Conservation (phyloP, 192 early-diverging fungal species). For the Phycomyces blakesleeanus region DNA sequence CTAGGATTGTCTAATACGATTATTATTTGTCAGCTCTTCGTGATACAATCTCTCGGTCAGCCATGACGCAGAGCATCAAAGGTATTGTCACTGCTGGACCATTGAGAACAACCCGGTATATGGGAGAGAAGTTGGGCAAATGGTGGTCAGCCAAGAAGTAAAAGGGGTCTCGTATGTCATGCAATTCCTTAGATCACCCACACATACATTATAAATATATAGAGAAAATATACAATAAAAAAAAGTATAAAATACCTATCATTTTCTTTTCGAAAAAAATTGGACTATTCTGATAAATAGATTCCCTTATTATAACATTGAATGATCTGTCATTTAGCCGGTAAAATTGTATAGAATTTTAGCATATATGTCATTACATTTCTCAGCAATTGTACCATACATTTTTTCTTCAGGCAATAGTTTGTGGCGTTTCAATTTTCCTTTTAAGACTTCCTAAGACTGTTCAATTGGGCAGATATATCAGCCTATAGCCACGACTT, state of each 20-base stretch:
- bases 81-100: conserved; percentile 88
- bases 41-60: conserved; percentile 54
- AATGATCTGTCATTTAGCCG: not conserved
- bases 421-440: too few relatives aligned
- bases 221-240: too few relatives aligned
- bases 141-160: conserved; percentile 46
- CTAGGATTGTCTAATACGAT: conserved; percentile 30
- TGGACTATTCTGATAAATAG: too few relatives aligned
- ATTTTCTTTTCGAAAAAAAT: not conserved
- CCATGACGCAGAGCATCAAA: conserved; percentile 87
- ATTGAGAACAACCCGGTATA: conserved; percentile 58
- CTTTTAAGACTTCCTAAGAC: too few relatives aligned
- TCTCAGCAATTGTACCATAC: not conserved
- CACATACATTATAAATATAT: too few relatives aligned
- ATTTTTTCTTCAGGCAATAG: too few relatives aligned
- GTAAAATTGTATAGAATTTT: too few relatives aligned
- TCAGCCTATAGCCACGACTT: too few relatives aligned
- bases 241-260: not conserved
- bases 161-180: not conserved
- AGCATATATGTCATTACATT: not conserved
- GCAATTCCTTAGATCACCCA: not conserved
- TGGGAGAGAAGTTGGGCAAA: conserved; percentile 52
- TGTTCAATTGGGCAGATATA: too few relatives aligned
- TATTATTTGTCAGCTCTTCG: conserved; percentile 21
- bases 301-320: too few relatives aligned